Conservation (phyloP, 441 rosid species). For the Gossypium aridum region DNA sequence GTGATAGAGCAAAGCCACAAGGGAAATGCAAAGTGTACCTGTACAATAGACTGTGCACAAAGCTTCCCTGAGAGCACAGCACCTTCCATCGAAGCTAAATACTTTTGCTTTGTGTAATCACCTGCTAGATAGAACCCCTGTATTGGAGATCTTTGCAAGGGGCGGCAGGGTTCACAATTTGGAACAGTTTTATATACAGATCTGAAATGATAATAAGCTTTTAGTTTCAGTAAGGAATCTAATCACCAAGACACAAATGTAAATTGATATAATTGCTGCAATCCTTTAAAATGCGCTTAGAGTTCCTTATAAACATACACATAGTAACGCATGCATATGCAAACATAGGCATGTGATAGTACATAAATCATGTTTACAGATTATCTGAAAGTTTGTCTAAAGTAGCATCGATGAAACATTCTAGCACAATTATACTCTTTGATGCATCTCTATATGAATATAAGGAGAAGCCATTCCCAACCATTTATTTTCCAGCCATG, state of each 20-base stretch:
- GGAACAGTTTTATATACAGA: slow-evolving; percentile 89
- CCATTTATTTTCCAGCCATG: not conserved
- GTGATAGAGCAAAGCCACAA: too few relatives aligned
- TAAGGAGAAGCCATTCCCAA: not conserved
- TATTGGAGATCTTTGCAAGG: slow-evolving; percentile 80
- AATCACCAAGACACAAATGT: not conserved
- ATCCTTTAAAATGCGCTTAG: not conserved
- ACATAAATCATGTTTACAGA: not conserved
- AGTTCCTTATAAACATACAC: not conserved
- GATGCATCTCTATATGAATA: not conserved
- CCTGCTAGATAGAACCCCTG: slow-evolving; percentile 87
- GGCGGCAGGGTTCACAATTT: slow-evolving; percentile 87
- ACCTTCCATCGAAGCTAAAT: slow-evolving; percentile 97
- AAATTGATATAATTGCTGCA: not conserved
- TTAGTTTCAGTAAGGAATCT: not conserved
- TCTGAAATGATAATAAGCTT: slow-evolving; percentile 34
- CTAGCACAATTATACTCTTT: not conserved
- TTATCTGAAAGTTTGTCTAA: not conserved
- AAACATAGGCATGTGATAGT: not conserved
- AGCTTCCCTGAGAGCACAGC: slow-evolving; percentile 93
- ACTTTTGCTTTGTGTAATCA: slow-evolving; percentile 92
- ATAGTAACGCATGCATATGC: not conserved
- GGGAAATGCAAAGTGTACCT: slow-evolving; percentile 35
- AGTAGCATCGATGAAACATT: not conserved
- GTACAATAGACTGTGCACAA: slow-evolving; percentile 73